These are phyloP conservation scores for Tetrapisispora namnaoensis DNA, from an alignment of 805 yeast genomes.

Conservation along the genomic window DNA sequence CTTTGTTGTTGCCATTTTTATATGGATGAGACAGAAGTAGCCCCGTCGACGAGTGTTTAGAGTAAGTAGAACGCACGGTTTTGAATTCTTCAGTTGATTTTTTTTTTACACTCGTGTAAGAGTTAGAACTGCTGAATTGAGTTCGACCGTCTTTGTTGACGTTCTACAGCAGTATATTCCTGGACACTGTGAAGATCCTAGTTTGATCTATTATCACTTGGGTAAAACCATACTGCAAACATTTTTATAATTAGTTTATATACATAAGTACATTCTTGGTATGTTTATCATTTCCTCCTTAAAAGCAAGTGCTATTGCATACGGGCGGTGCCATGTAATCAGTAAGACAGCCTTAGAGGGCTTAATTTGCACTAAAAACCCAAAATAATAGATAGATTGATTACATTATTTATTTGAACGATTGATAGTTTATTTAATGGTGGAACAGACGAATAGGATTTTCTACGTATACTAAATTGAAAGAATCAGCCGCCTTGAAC, in stretches of 20 bases:
- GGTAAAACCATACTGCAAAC: constrained; percentile 99
- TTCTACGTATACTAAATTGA: constrained; percentile 85
- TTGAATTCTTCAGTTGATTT: constrained; percentile 26
- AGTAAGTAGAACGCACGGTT: constrained; percentile 44
- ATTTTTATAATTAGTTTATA: constrained; percentile 29
- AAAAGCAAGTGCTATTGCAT: too few relatives aligned
- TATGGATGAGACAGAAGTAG: constrained; percentile 61
- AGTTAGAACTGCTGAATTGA: constrained; percentile 30
- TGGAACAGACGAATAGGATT: constrained; percentile 97
- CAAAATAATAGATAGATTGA: too few relatives aligned
- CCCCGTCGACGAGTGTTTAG: constrained; percentile 97
- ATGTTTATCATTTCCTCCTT: too few relatives aligned
- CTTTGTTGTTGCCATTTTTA: constrained; percentile 45
- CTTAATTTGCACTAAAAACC: too few relatives aligned
- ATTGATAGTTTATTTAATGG: constrained; percentile 41
- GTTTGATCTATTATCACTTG: constrained; percentile 87
- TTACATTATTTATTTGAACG: too few relatives aligned
- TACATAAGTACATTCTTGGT: too few relatives aligned
- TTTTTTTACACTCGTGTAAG: background rate
- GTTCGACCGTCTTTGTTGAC: constrained; percentile 54
- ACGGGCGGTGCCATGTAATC: too few relatives aligned
- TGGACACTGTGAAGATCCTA: constrained; percentile 92
- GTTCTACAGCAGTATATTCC: constrained; percentile 94
- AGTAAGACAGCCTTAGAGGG: too few relatives aligned
- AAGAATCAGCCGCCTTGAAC: constrained; percentile 88